Percentiles rank a stretch among this genome's conserved stretches.
phyloP scores from a whole-genome alignment of 2,329 filamentous ascomycete genomes.

The Daldinia sp. region DNA sequence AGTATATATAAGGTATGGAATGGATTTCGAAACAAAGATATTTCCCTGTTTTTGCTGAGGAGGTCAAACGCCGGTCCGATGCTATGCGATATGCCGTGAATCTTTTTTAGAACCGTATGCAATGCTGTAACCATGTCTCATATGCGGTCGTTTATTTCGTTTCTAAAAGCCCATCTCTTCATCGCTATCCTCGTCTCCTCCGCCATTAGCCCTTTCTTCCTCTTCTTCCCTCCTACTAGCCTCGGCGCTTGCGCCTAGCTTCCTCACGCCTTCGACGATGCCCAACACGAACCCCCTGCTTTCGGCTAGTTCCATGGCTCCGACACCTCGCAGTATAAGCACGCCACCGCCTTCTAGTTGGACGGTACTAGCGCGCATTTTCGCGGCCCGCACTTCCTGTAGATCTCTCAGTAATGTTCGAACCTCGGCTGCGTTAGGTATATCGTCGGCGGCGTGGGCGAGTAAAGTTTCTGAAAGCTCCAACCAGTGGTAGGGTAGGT shows the following conservation, averaged over 20 bases:
- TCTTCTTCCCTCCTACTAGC: slow-evolving; percentile 81
- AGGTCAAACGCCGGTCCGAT: slow-evolving; percentile 19
- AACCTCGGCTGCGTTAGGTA: slow-evolving; percentile 78
- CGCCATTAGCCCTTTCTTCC: slow-evolving; percentile 70
- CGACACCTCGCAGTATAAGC: slow-evolving; percentile 77
- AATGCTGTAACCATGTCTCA: slow-evolving; percentile 16
- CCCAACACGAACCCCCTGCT: slow-evolving; percentile 84
- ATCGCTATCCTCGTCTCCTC: slow-evolving; percentile 71
- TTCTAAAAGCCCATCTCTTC: slow-evolving; percentile 60
- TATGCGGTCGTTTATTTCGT: slow-evolving; percentile 9
- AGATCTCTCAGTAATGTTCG: slow-evolving; percentile 82
- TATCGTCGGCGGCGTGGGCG: slow-evolving; percentile 85
- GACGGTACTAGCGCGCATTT: slow-evolving; percentile 81
- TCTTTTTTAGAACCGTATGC: slow-evolving; percentile 6
- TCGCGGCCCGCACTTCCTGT: slow-evolving; percentile 88
- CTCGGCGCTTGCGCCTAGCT: slow-evolving; percentile 84
- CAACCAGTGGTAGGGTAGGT: slow-evolving; percentile 94
- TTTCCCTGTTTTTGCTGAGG: slow-evolving; percentile 1
- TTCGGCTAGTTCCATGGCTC: slow-evolving; percentile 93
- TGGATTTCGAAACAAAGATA: slow-evolving; percentile 4
- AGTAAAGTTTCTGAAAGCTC: slow-evolving; percentile 90
- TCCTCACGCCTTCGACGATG: slow-evolving; percentile 88
- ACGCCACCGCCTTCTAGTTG: slow-evolving; percentile 80
- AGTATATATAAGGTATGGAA: slow-evolving; percentile 10
- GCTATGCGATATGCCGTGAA: slow-evolving; percentile 15